A percentile compares a stretch with the other conserved stretches of the same genome.
These are phyloP conservation scores for Phaffomyces antillensis DNA, from an alignment of 805 yeast genomes.

Conservation along the genomic window DNA sequence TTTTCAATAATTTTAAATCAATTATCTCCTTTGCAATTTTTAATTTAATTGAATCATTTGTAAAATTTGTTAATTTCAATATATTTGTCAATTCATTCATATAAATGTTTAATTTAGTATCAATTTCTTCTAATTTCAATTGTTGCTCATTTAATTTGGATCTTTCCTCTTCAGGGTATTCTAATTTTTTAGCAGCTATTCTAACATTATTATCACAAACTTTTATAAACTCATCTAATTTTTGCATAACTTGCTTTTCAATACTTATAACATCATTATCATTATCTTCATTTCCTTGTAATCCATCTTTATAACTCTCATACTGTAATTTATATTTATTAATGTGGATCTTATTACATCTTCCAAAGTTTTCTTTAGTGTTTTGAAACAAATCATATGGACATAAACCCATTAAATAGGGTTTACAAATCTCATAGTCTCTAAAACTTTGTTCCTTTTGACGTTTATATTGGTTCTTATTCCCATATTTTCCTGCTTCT, in stretches of 20 bases:
- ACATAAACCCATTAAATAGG: slow-evolving; percentile 79
- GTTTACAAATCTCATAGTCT: slow-evolving; percentile 64
- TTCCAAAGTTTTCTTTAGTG: slow-evolving; percentile 77
- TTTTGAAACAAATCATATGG: slow-evolving; percentile 78
- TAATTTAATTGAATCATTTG: slow-evolving; percentile 24
- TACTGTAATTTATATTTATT: slow-evolving; percentile 70
- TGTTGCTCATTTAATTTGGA: slow-evolving; percentile 49
- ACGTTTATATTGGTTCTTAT: slow-evolving; percentile 26
- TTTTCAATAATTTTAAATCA: slow-evolving; percentile 41
- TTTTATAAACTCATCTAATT: slow-evolving; percentile 47
- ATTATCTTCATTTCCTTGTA: slow-evolving; percentile 22
- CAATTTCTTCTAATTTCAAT: slow-evolving; percentile 48
- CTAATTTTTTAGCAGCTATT: slow-evolving; percentile 55
- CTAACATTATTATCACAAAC: slow-evolving; percentile 64
- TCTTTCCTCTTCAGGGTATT: slow-evolving; percentile 69
- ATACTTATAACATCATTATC: slow-evolving; percentile 36
- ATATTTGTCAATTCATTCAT: slow-evolving; percentile 52
- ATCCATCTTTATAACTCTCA: slow-evolving; percentile 29
- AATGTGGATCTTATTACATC: slow-evolving; percentile 68
- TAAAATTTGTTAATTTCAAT: slow-evolving; percentile 10
- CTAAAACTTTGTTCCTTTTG: slow-evolving; percentile 37
- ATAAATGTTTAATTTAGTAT: slow-evolving; percentile 54
- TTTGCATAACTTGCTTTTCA: slow-evolving; percentile 37
- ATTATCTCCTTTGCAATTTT: slow-evolving; percentile 26
- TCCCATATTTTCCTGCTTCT: slow-evolving; percentile 23